Evolutionary conservation across 495 filamentous ascomycete genomes (phyloP).

Genomic region (Parmelia sp.): DNA sequence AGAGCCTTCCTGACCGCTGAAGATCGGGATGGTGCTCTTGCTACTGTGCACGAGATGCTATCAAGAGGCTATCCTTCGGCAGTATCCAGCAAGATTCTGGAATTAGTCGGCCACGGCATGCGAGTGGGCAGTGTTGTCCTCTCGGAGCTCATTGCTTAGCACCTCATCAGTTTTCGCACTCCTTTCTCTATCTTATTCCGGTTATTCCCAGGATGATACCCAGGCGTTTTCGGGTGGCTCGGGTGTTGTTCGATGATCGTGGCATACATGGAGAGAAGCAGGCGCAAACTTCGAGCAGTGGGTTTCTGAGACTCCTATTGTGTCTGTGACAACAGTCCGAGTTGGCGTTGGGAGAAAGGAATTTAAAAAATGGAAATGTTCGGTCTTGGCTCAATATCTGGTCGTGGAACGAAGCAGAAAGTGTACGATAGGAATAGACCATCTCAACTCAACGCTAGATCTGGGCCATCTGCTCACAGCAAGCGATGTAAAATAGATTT

Average conservation of each 20-base stretch:
- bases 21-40: constrained; percentile 64
- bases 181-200: constrained; percentile 3
- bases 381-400: not conserved
- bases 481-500: constrained; percentile 22
- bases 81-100: constrained; percentile 84
- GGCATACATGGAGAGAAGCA: not conserved
- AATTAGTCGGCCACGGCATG: constrained; percentile 67
- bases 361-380: not conserved
- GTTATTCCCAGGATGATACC: constrained; percentile 16
- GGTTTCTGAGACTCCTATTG: constrained; percentile 3
- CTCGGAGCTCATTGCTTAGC: constrained; percentile 17
- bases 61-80: constrained; percentile 83
- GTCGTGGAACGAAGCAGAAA: constrained; percentile 1
- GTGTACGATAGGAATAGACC: constrained; percentile 24
- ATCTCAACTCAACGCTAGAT: constrained; percentile 27
- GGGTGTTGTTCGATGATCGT: not conserved
- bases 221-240: constrained; percentile 13
- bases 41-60: constrained; percentile 84
- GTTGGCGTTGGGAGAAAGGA: constrained; percentile 10
- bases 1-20: constrained; percentile 81
- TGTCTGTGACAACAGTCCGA: constrained; percentile 19
- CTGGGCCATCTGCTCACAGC: constrained; percentile 23
- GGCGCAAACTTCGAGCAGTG: not conserved
- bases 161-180: not conserved
- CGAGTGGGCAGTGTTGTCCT: constrained; percentile 20